A percentile compares a stretch with the other conserved stretches of the same genome.
Evolutionary conservation across 805 yeast species (phyloP).

Genomic region (Danielozyma ontarioensis): DNA sequence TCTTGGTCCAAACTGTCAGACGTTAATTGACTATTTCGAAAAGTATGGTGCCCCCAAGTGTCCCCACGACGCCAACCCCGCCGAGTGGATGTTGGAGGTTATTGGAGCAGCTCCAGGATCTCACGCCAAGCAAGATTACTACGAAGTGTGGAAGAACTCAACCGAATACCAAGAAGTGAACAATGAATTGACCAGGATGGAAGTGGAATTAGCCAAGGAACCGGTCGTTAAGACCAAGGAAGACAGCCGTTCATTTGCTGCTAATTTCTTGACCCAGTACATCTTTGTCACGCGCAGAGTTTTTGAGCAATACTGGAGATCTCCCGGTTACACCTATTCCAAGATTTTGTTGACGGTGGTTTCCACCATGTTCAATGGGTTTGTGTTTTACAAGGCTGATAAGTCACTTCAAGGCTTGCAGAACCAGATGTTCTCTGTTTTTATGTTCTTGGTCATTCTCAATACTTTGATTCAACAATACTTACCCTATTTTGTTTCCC

Average conservation of each 20-base stretch:
- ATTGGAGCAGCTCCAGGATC: constrained; percentile 84
- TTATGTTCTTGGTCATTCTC: constrained; percentile 59
- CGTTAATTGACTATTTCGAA: constrained; percentile 64
- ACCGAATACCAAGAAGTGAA: constrained; percentile 10
- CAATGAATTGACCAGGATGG: constrained; percentile 14
- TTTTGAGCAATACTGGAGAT: constrained; percentile 31
- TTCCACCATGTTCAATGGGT: constrained; percentile 11
- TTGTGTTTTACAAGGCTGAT: constrained; percentile 9
- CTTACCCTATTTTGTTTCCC: constrained; percentile 49
- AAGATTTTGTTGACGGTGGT: constrained; percentile 8
- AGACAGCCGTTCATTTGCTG: constrained; percentile 7
- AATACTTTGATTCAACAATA: constrained; percentile 57
- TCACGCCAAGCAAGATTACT: constrained; percentile 52
- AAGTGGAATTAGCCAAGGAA: constrained; percentile 12
- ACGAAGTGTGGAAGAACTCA: constrained; percentile 50
- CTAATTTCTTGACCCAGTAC: constrained; percentile 12
- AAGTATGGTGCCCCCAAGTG: constrained; percentile 59
- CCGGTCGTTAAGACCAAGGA: constrained; percentile 20
- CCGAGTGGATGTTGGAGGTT: constrained; percentile 64
- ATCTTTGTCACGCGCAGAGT: constrained; percentile 26
- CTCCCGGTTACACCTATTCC: constrained; percentile 19
- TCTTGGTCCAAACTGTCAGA: constrained; percentile 51
- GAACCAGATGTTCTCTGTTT: constrained; percentile 72
- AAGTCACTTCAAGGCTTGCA: constrained; percentile 27
- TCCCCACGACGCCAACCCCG: constrained; percentile 71